phyloP scores from a whole-genome alignment of 169 alveolate genomes.

The Blepharisma undulans region DNA sequence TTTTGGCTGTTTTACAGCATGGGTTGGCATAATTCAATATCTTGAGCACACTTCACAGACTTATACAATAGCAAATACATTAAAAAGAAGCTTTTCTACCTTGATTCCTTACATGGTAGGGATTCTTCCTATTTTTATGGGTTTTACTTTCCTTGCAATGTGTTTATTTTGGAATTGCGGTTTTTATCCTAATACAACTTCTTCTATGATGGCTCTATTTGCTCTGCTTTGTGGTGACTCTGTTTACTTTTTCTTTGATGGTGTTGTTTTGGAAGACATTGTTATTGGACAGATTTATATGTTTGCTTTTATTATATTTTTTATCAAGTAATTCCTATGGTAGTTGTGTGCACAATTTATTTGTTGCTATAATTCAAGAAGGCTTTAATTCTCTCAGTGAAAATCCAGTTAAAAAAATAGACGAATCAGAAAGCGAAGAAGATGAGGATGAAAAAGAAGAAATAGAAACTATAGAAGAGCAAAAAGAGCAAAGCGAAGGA shows the following conservation, averaged over 20 bases:
- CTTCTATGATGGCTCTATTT: constrained; percentile 20
- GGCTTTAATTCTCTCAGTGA: constrained; percentile 18
- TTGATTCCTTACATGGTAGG: constrained; percentile 13
- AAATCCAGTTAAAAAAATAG: constrained; percentile 3
- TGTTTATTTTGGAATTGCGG: constrained; percentile 28
- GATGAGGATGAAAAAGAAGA: not conserved
- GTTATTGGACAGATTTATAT: constrained; percentile 21
- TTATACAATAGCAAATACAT: constrained; percentile 12
- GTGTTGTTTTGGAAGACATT: not conserved
- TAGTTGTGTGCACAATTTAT: constrained; percentile 18
- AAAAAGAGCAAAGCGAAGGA: not conserved
- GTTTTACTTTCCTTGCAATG: constrained; percentile 1
- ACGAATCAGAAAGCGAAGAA: constrained; percentile 19
- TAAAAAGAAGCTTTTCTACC: not conserved
- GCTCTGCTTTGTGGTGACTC: constrained; percentile 33
- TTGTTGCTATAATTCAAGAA: constrained; percentile 30
- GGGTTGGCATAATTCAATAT: constrained; percentile 7
- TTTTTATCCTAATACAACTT: not conserved
- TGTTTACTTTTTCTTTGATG: not conserved
- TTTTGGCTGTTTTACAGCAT: constrained; percentile 34
- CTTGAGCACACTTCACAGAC: constrained; percentile 14
- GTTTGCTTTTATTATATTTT: constrained; percentile 14
- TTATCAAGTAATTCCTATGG: not conserved
- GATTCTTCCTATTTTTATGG: constrained; percentile 20
- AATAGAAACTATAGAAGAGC: not conserved